Evolutionary conservation across 352 stramenopile species (phyloP), one percentile per base, ranked within the genome.

Genomic region (Pilasporangium apinafurcum): DNA sequence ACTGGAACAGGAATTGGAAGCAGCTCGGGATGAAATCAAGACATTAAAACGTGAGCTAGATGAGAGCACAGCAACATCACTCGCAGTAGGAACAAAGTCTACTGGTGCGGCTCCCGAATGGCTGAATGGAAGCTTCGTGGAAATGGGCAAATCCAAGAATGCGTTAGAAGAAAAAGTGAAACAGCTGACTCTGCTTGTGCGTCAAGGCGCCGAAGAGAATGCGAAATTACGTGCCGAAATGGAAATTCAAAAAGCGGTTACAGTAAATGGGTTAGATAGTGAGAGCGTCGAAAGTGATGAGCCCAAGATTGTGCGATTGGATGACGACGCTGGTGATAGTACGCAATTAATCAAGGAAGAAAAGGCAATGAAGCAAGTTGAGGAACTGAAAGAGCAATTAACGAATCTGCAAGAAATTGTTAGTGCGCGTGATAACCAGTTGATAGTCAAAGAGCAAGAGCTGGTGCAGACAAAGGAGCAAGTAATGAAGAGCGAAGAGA

Each of bases 111-210:
- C 29, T 25, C 60, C 47, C 27, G 72, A 69, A 5, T 90, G 86
- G 40, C 59, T 90, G 34, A 79, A 86, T 51, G 83, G 86, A 58
- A 90, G 86, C 35, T 90, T 87, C 53, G 59, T 72, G 44, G 74
- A 90, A 31, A 70, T 90, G 0, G 77, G 77, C 13, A 90, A 90
- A 45, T 74, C 77, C n/a, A 90, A 90, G 45, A 44, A 76, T 35
- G 60, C 65, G 17, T 50, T 90, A 8, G 77, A 90, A 16, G 77
- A 86, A 17, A 80, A 83, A 35, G 74, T 90, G 1, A 71, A 72
- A 33, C 64, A 81, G 28, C 52, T 87, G 1, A 72, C 73, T 9
- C 52, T 59, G 13, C 55, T 74, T 50, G 46, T 87, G 34, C 44
- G 49, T 2, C 56, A 56, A 18, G 65, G 66, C 0, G 72, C 70